Percentiles rank a stretch among this genome's conserved stretches.
These are phyloP conservation scores for Nepenthes gracilis DNA, from an alignment of 148 eudicot species.

Conservation along the genomic window DNA sequence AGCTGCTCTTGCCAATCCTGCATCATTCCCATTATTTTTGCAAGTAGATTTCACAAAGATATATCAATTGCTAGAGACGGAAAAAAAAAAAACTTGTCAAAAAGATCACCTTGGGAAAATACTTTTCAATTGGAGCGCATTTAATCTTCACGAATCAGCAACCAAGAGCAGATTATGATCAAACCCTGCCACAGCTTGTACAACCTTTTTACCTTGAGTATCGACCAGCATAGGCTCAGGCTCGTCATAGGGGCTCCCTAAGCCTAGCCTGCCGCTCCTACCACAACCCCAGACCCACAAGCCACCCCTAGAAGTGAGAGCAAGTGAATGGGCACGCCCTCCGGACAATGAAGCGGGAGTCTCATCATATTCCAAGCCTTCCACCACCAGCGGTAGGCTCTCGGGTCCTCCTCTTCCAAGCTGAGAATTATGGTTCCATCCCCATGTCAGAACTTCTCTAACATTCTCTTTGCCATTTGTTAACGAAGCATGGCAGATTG, in stretches of 20 bases:
- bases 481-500: slow-evolving; percentile 37
- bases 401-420: slow-evolving; percentile 76
- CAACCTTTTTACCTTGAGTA: slow-evolving; percentile 43
- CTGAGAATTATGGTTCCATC: slow-evolving; percentile 81
- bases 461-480: slow-evolving; percentile 12
- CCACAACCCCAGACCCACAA: slow-evolving; percentile 95
- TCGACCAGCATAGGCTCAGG: slow-evolving; percentile 62
- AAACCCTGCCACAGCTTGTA: slow-evolving; percentile 82
- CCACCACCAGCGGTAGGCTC: slow-evolving; percentile 41
- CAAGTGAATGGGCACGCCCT: slow-evolving; percentile 83
- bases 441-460: slow-evolving; percentile 60
- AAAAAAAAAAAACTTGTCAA: too few relatives aligned
- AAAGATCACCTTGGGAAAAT: too few relatives aligned
- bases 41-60: too few relatives aligned
- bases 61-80: too few relatives aligned
- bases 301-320: slow-evolving; percentile 43
- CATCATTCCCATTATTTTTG: too few relatives aligned
- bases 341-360: slow-evolving; percentile 43
- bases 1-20: too few relatives aligned
- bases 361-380: slow-evolving; percentile 32
- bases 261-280: slow-evolving; percentile 86
- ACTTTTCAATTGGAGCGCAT: too few relatives aligned
- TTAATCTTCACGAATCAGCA: slow-evolving; percentile 24
- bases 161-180: slow-evolving; percentile 83
- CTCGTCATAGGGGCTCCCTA: slow-evolving; percentile 77